These are phyloP conservation scores for Spizellomyces punctatus DNA, from an alignment of 192 early-diverging fungal genomes.

Conservation along the genomic window DNA sequence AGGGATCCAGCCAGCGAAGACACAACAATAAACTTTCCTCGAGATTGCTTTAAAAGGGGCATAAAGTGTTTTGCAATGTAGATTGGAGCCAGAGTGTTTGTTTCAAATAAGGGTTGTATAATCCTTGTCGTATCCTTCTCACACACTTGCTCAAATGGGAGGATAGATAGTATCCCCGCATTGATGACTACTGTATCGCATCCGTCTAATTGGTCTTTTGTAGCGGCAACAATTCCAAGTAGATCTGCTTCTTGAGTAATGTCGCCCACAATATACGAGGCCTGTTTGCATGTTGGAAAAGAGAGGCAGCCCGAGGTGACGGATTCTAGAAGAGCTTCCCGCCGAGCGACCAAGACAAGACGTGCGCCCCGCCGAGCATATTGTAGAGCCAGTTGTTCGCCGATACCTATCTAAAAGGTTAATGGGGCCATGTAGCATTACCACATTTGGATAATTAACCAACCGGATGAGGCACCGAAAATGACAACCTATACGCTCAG, in stretches of 20 bases:
- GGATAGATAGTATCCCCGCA: slow-evolving; percentile 76
- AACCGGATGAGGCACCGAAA: slow-evolving; percentile 76
- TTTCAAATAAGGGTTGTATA: slow-evolving; percentile 30
- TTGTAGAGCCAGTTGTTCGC: slow-evolving; percentile 62
- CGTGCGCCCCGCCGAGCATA: slow-evolving; percentile 67
- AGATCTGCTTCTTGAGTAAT: slow-evolving; percentile 60
- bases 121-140: slow-evolving; percentile 41
- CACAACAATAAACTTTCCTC: slow-evolving; percentile 66
- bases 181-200: slow-evolving; percentile 76
- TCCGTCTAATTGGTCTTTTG: slow-evolving; percentile 32
- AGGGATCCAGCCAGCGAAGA: slow-evolving; percentile 75
- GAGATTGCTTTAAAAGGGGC: slow-evolving; percentile 25
- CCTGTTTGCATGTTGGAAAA: slow-evolving; percentile 12
- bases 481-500: slow-evolving; percentile 54
- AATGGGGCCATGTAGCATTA: background rate
- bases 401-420: slow-evolving; percentile 50
- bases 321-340: slow-evolving; percentile 50
- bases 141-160: slow-evolving; percentile 62
- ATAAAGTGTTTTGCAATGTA: slow-evolving; percentile 32
- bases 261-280: slow-evolving; percentile 54
- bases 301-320: slow-evolving; percentile 50
- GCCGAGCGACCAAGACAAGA: slow-evolving; percentile 67
- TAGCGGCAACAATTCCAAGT: slow-evolving; percentile 25
- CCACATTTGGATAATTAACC: background rate
- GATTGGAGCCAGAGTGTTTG: slow-evolving; percentile 40